Percentiles rank a stretch among this genome's conserved stretches.
These are phyloP conservation scores for Phaeosphaeria sp. DNA, from an alignment of 2,329 filamentous ascomycete genomes.

Conservation along the genomic window DNA sequence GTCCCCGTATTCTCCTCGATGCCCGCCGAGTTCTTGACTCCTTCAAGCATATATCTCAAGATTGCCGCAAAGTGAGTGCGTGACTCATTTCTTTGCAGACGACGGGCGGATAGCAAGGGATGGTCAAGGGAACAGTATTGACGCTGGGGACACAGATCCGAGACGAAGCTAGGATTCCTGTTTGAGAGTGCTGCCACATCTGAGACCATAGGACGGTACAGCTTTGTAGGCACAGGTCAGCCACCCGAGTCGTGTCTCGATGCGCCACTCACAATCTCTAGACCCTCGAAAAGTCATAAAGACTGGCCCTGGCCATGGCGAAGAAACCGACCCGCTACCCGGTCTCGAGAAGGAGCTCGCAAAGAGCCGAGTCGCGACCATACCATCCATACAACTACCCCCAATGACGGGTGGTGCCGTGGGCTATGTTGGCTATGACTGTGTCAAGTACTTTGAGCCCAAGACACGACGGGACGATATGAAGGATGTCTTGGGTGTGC, in stretches of 20 bases:
- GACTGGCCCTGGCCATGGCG: slow-evolving; percentile 86
- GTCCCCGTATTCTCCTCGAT: slow-evolving; percentile 85
- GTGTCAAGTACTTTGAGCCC: slow-evolving; percentile 96
- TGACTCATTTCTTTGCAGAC: slow-evolving; percentile 36
- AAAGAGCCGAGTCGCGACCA: slow-evolving; percentile 77
- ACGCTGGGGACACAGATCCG: slow-evolving; percentile 49
- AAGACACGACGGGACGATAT: slow-evolving; percentile 87
- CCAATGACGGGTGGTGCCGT: slow-evolving; percentile 91
- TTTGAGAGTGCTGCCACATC: slow-evolving; percentile 93
- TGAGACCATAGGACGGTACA: slow-evolving; percentile 92
- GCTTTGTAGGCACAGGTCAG: slow-evolving; percentile 83
- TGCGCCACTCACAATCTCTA: slow-evolving; percentile 28
- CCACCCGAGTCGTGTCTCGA: slow-evolving; percentile 27
- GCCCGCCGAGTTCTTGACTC: slow-evolving; percentile 90
- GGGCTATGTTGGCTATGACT: slow-evolving; percentile 97
- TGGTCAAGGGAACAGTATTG: slow-evolving; percentile 3
- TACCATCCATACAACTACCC: slow-evolving; percentile 83
- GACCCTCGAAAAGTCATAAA: slow-evolving; percentile 78
- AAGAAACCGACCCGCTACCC: slow-evolving; percentile 82
- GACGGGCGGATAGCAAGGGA: slow-evolving; percentile 1
- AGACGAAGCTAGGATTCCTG: slow-evolving; percentile 85
- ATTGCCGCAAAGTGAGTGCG: slow-evolving; percentile 71
- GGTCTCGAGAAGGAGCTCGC: slow-evolving; percentile 81
- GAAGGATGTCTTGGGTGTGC: slow-evolving; percentile 86
- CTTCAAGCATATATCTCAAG: slow-evolving; percentile 94